phyloP scores from a whole-genome alignment of 2,329 filamentous ascomycete species.

The Xylaria sp. region DNA sequence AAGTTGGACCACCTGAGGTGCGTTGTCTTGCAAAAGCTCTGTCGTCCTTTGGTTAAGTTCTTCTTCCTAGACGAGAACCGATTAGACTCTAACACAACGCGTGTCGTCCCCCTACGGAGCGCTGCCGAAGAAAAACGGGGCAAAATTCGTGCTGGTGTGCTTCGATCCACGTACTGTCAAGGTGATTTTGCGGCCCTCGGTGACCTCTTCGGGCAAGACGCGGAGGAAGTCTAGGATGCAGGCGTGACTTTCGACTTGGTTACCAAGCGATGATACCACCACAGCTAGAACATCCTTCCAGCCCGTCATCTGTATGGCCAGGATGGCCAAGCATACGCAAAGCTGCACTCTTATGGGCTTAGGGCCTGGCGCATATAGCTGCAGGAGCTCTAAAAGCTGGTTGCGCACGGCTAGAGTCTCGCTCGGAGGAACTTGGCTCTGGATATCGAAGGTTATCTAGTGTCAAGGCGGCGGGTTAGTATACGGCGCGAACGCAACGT shows the following conservation, averaged over 20 bases:
- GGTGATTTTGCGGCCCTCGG: conserved; percentile 98
- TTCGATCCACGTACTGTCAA: conserved; percentile 90
- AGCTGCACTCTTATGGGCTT: conserved; percentile 89
- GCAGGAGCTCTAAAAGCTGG: conserved; percentile 83
- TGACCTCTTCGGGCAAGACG: conserved; percentile 98
- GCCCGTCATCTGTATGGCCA: conserved; percentile 94
- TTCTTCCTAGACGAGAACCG: conserved; percentile 80
- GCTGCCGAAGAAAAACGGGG: conserved; percentile 43
- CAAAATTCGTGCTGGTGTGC: conserved; percentile 57
- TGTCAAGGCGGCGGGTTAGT: conserved; percentile 35
- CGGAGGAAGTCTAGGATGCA: conserved; percentile 96
- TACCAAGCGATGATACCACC: conserved; percentile 81
- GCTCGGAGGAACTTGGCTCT: conserved; percentile 80
- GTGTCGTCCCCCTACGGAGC: conserved; percentile 46
- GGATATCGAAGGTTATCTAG: conserved; percentile 95
- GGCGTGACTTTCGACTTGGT: conserved; percentile 79
- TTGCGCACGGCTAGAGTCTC: conserved; percentile 81
- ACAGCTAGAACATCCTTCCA: conserved; percentile 93
- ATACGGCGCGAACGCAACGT: conserved; percentile 14
- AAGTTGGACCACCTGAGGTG: conserved; percentile 84
- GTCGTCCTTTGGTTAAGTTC: conserved; percentile 86
- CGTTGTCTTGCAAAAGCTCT: conserved; percentile 91
- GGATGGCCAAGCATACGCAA: conserved; percentile 91
- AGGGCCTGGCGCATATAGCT: conserved; percentile 82
- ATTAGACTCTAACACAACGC: conserved; percentile 57